These are phyloP conservation scores for Trifolium pratense DNA, from an alignment of 306 rosid genomes.

Conservation along the genomic window DNA sequence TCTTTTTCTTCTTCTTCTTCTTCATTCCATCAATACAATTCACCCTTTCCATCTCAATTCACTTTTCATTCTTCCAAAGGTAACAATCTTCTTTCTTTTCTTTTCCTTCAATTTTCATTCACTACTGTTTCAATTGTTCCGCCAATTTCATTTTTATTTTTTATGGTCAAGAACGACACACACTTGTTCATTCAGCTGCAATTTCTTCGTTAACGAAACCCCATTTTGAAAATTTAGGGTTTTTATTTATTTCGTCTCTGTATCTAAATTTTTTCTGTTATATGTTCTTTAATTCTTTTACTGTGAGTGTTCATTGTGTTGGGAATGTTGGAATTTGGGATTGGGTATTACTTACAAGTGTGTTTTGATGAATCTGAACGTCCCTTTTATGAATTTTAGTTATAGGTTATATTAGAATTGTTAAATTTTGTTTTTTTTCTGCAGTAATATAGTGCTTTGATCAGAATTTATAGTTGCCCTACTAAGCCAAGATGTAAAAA, in stretches of 20 bases:
- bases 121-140: background rate
- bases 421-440: background rate
- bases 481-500: background rate
- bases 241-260: constrained; percentile 1
- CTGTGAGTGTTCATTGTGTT: background rate
- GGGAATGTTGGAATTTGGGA: background rate
- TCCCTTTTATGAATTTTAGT: constrained; percentile 2
- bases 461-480: background rate
- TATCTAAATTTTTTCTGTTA: too few relatives aligned
- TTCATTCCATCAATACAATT: background rate
- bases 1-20: background rate
- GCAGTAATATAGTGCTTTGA: background rate
- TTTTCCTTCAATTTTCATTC: background rate
- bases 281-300: background rate
- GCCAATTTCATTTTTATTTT: background rate
- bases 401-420: background rate
- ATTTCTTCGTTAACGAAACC: background rate
- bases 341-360: background rate
- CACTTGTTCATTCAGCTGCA: background rate
- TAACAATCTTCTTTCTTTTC: background rate
- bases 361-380: background rate
- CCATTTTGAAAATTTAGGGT: background rate
- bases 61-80: constrained; percentile 30
- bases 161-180: background rate
- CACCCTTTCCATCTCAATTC: background rate